These are phyloP conservation scores for Tulasnella sp. DNA, from an alignment of 768 basidiomycete species.

Conservation along the genomic window DNA sequence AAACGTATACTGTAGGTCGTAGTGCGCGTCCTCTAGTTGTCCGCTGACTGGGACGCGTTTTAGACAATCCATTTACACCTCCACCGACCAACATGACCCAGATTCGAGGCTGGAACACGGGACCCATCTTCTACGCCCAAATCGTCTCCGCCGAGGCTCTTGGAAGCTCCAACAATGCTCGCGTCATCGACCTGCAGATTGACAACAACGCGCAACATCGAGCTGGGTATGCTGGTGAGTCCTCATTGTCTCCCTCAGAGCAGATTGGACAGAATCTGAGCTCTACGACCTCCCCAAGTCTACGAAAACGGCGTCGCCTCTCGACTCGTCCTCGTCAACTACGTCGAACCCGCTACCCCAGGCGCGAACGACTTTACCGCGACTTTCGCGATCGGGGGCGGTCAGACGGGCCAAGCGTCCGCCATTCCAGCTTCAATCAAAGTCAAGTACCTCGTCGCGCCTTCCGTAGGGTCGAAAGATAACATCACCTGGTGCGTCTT, in stretches of 20 bases:
- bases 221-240: constrained; percentile 7
- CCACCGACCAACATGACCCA: constrained; percentile 3
- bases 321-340: constrained; percentile 14
- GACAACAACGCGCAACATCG: background rate
- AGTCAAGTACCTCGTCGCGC: constrained; percentile 10
- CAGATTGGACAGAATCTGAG: background rate
- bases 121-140: constrained; percentile 10
- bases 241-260: background rate
- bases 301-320: background rate
- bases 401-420: background rate
- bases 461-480: constrained; percentile 5
- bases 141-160: constrained; percentile 7
- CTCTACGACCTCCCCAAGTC: background rate
- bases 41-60: background rate
- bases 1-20: constrained; percentile 7
- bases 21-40: background rate
- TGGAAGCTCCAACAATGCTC: background rate
- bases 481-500: constrained; percentile 11
- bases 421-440: background rate
- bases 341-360: background rate
- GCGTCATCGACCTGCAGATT: background rate
- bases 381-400: constrained; percentile 10
- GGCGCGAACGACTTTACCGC: constrained; percentile 12
- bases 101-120: background rate
- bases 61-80: constrained; percentile 9